phyloP scores from a whole-genome alignment of 805 yeast species.

The Saccharomycopsis oosterbeekiorum region DNA sequence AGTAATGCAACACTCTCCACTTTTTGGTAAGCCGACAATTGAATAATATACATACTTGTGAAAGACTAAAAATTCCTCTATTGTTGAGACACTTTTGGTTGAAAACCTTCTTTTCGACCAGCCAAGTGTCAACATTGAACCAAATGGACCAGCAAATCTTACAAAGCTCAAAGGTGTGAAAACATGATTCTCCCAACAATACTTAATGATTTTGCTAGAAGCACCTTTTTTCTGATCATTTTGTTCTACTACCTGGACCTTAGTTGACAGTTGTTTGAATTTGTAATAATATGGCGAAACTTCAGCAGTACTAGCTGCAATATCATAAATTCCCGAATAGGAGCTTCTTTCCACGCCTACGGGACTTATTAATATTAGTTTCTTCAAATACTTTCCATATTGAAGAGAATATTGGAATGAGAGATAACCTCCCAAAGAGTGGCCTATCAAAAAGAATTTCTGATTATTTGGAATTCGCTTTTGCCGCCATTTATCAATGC shows the following conservation, averaged over 20 bases:
- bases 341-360: slow-evolving; percentile 62
- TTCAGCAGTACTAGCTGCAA: slow-evolving; percentile 2
- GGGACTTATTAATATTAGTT: slow-evolving; percentile 53
- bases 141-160: slow-evolving; percentile 42
- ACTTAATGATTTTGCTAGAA: slow-evolving; percentile 1
- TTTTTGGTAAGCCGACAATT: slow-evolving; percentile 43
- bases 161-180: slow-evolving; percentile 46
- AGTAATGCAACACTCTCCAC: slow-evolving; percentile 58
- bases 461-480: slow-evolving; percentile 31
- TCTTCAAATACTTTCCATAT: slow-evolving; percentile 41
- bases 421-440: slow-evolving; percentile 65
- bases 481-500: slow-evolving; percentile 52
- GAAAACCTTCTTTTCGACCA: slow-evolving; percentile 47
- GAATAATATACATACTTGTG: slow-evolving; percentile 46
- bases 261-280: not conserved
- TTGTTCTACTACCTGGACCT: not conserved
- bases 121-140: slow-evolving; percentile 38
- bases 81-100: slow-evolving; percentile 20
- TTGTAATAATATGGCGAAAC: slow-evolving; percentile 1
- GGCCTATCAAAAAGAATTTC: slow-evolving; percentile 52
- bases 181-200: slow-evolving; percentile 41
- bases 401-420: slow-evolving; percentile 47
- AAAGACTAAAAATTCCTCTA: slow-evolving; percentile 29
- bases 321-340: slow-evolving; percentile 14
- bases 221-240: not conserved